Conservation (phyloP, 129 eudicot genomes). For the Apium graveolens region DNA sequence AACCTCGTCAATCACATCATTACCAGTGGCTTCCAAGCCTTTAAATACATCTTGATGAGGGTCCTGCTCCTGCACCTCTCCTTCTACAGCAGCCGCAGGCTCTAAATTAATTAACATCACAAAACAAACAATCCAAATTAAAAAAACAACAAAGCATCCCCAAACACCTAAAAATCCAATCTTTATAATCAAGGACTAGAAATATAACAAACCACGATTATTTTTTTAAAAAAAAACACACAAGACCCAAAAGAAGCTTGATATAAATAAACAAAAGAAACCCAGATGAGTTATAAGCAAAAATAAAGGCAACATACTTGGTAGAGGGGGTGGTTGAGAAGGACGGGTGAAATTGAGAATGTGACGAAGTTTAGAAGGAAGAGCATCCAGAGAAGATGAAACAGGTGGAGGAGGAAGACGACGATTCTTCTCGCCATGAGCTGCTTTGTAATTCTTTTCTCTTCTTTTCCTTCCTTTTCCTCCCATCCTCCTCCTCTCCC, state of each 20-base stretch:
- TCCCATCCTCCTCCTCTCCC: slow-evolving; percentile 51
- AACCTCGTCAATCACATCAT: slow-evolving; percentile 14
- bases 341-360: slow-evolving; percentile 33
- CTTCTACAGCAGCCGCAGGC: slow-evolving; percentile 20
- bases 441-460: slow-evolving; percentile 84
- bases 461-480: slow-evolving; percentile 84
- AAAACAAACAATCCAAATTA: not conserved
- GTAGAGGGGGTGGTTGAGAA: not conserved
- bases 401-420: slow-evolving; percentile 87
- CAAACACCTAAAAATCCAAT: not conserved
- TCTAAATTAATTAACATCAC: slow-evolving; percentile 22
- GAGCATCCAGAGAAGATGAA: slow-evolving; percentile 59
- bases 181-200: not conserved
- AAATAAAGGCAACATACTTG: not conserved
- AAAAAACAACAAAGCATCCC: not conserved
- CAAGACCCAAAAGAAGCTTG: not conserved
- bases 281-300: not conserved
- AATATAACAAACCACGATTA: not conserved
- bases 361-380: slow-evolving; percentile 82
- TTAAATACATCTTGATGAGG: not conserved
- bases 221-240: not conserved
- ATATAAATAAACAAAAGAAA: not conserved
- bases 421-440: slow-evolving; percentile 69
- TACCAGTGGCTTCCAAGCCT: slow-evolving; percentile 12
- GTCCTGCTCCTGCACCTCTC: not conserved